Evolutionary conservation across 192 early-diverging fungal species (phyloP).

Genomic region (Backusella westeae): DNA sequence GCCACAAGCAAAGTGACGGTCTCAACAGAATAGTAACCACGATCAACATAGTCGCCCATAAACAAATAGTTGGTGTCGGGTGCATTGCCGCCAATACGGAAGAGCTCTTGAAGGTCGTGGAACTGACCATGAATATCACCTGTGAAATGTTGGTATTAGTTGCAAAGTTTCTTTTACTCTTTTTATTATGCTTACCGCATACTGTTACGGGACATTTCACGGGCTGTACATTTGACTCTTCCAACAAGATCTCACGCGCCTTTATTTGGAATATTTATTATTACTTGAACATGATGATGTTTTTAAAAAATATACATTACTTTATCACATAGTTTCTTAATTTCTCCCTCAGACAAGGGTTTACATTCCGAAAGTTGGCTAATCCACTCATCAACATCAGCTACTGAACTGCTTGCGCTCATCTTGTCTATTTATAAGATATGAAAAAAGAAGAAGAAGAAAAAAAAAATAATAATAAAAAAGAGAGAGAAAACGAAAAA

Average conservation of each 20-base stretch:
- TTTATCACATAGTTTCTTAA: slow-evolving; percentile 97
- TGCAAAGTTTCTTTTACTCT: background rate
- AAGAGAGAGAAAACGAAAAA: too few relatives aligned
- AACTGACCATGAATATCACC: slow-evolving; percentile 99
- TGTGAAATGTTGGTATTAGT: background rate
- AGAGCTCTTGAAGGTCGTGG: slow-evolving; percentile 95
- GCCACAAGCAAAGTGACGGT: slow-evolving; percentile 94
- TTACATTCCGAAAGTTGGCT: slow-evolving; percentile 89
- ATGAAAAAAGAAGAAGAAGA: background rate
- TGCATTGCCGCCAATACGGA: slow-evolving; percentile 94
- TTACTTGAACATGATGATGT: background rate
- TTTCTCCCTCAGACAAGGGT: slow-evolving; percentile 89
- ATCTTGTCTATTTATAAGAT: slow-evolving; percentile 10
- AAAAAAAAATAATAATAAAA: too few relatives aligned
- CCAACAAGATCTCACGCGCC: slow-evolving; percentile 94
- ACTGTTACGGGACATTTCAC: slow-evolving; percentile 98
- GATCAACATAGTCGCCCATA: slow-evolving; percentile 99
- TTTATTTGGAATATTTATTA: slow-evolving; percentile 27
- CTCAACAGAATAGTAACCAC: slow-evolving; percentile 98
- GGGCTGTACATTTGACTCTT: slow-evolving; percentile 97
- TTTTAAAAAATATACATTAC: slow-evolving; percentile 44
- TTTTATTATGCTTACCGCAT: slow-evolving; percentile 59
- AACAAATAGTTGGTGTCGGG: slow-evolving; percentile 99
- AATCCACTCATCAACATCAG: slow-evolving; percentile 93
- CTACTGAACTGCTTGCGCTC: slow-evolving; percentile 59